These are phyloP conservation scores for Bolboschoenus planiculmis DNA, from an alignment of 176 grass and related monocot species.

Conservation along the genomic window DNA sequence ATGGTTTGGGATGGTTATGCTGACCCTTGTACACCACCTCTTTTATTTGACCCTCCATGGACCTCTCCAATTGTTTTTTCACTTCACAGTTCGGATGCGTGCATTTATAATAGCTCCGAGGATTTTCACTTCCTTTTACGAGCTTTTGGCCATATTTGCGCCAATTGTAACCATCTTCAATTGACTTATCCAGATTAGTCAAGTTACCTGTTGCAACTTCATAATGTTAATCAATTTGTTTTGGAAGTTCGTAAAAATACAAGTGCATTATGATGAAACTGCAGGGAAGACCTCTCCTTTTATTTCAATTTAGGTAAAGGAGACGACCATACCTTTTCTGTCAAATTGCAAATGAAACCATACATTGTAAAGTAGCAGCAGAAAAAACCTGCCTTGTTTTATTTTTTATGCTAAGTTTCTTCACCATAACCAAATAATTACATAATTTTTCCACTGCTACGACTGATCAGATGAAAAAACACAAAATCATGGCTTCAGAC, in stretches of 20 bases:
- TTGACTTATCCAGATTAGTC: conserved; percentile 41
- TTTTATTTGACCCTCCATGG: conserved; percentile 78
- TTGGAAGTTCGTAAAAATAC: background rate
- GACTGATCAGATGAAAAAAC: background rate
- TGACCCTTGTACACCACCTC: conserved; percentile 86
- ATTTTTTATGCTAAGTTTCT: background rate
- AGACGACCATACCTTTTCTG: background rate
- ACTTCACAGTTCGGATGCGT: conserved; percentile 95
- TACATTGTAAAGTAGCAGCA: background rate
- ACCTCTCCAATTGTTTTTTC: conserved; percentile 92
- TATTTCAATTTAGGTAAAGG: background rate
- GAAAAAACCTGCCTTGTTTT: background rate
- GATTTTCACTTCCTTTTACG: conserved; percentile 95
- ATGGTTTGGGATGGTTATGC: conserved; percentile 90
- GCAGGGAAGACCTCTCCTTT: background rate
- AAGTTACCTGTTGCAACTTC: conserved; percentile 4
- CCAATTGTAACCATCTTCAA: conserved; percentile 93
- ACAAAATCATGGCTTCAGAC: background rate
- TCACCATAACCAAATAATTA: background rate
- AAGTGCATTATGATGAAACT: background rate
- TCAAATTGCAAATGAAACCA: background rate
- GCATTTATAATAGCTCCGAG: conserved; percentile 99
- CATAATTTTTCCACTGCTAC: background rate
- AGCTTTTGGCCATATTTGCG: conserved; percentile 97
- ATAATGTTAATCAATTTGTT: conserved; percentile 7